Evolutionary conservation across 2,329 filamentous ascomycete genomes (phyloP), one percentile per base, ranked within the genome.

Genomic region (Aureobasidium sp.): DNA sequence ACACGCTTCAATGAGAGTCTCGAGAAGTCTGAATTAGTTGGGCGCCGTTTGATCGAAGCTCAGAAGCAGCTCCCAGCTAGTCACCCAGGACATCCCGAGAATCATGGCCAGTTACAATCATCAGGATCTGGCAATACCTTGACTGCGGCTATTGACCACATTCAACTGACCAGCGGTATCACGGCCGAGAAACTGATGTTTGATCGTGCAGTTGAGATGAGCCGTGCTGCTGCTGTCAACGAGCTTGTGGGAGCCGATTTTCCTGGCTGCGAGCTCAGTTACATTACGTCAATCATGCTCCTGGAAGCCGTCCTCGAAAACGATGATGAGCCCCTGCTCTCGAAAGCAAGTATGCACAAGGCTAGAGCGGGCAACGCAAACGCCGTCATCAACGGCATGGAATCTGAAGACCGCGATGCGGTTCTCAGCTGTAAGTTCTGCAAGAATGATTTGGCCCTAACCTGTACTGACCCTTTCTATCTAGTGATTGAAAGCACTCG

Each of bases 161-260:
- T 97, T 30, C 84, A 89, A 51, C 81, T 99, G 30, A 96, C 90
- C 14, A 85, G 90, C 2, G 94, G 93, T 1, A 86, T 97, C 61
- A 97, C 91, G 27, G 94, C 94, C 0, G 94, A 97, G 77, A 96
- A 92, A 75, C 80, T 99, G 49, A 97, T 99, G 91, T 99, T 97
- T 72, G 94, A 99, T 68, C 89, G 94, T 50, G 94, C 94, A 0
- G 79, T 97, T 27, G 94, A 99, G 73, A 97, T 99, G 94, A 97
- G 91, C 72, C 86, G 91, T 58, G 86, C 90, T 4, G 93, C 94
- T 8, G 94, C 94, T 8, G 94, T 97, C 70, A 95, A 96, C 68
- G 94, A 99, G 76, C 89, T 99, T 54, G 91, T 94, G 2, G 91
- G 93, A 62, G n/a, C 30, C 11, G 57, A 59, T 27, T 50, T 59